Evolutionary conservation across 2,329 filamentous ascomycete species (phyloP).

Genomic region (Mollisia scopiformis): DNA sequence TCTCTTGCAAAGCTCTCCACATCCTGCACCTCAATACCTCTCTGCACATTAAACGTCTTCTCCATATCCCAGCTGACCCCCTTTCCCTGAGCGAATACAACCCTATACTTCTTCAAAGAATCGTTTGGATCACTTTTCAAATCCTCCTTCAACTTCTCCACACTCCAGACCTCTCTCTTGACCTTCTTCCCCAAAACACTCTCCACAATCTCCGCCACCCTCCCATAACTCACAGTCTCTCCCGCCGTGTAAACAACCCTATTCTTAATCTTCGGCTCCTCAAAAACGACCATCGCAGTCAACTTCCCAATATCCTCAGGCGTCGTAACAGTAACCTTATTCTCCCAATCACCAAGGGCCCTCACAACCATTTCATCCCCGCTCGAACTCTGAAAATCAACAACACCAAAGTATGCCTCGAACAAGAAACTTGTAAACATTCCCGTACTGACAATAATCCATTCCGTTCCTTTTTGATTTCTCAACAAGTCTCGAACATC

Average conservation of each 20-base stretch:
- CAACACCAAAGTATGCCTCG: constrained; percentile 62
- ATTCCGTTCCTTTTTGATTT: constrained; percentile 50
- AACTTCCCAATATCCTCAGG: constrained; percentile 65
- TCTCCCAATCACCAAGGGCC: constrained; percentile 64
- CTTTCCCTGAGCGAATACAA: constrained; percentile 60
- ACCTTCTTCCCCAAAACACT: constrained; percentile 45
- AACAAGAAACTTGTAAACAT: constrained; percentile 75
- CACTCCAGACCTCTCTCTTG: constrained; percentile 52
- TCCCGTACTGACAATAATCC: constrained; percentile 70
- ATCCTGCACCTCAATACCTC: constrained; percentile 48
- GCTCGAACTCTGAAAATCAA: constrained; percentile 51
- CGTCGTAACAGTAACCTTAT: constrained; percentile 63
- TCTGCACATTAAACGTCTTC: constrained; percentile 54
- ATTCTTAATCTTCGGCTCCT: constrained; percentile 37
- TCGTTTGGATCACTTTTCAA: constrained; percentile 50
- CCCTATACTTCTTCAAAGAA: constrained; percentile 59
- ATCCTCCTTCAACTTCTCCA: constrained; percentile 47
- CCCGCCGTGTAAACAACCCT: constrained; percentile 60
- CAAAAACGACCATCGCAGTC: constrained; percentile 58
- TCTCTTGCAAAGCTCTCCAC: constrained; percentile 41
- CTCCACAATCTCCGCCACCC: constrained; percentile 57
- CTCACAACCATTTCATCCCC: constrained; percentile 40
- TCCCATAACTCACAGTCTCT: constrained; percentile 61
- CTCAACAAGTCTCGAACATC: constrained; percentile 57
- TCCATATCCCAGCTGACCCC: constrained; percentile 62